Conservation (phyloP, 2,329 filamentous ascomycete species). For the Fonsecaea pedrosoi region DNA sequence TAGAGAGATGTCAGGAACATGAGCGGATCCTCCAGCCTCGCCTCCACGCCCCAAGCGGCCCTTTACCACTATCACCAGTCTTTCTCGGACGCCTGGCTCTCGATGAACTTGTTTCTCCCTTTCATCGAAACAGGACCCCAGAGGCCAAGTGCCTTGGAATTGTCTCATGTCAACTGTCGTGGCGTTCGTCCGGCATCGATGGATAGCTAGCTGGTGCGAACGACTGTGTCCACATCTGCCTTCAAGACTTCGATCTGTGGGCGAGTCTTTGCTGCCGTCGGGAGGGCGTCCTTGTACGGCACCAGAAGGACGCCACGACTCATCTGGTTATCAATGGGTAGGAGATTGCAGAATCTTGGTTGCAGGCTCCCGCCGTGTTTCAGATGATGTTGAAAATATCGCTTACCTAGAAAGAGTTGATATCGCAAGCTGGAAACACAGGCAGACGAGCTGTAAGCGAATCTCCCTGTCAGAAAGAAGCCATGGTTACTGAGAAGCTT, state of each 20-base stretch:
- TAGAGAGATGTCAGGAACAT: conserved; percentile 7
- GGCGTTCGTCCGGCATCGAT: conserved; percentile 11
- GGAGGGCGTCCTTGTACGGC: neutral
- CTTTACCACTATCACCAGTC: conserved; percentile 11
- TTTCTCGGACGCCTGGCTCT: conserved; percentile 10
- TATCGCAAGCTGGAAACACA: conserved; percentile 1
- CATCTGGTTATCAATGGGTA: conserved; percentile 5
- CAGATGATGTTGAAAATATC: conserved; percentile 12
- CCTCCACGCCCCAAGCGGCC: conserved; percentile 3
- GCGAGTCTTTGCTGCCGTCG: conserved; percentile 8
- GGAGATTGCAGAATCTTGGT: conserved; percentile 4
- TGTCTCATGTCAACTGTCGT: conserved; percentile 17
- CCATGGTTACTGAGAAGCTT: neutral
- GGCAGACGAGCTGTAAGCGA: conserved; percentile 6
- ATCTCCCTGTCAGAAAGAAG: conserved; percentile 4
- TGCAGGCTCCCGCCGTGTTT: conserved; percentile 13
- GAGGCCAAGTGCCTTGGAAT: conserved; percentile 8
- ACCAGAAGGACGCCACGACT: neutral
- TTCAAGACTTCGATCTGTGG: neutral
- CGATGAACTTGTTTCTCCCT: conserved; percentile 2
- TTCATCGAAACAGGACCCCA: conserved; percentile 13
- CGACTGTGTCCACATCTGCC: conserved; percentile 8
- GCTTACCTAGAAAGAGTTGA: neutral
- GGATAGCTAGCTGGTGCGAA: conserved; percentile 14
- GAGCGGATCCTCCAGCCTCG: conserved; percentile 17